Percentiles rank a stretch among this genome's conserved stretches.
These are phyloP conservation scores for Mortierella sp. DNA, from an alignment of 371 early-diverging fungal genomes.

Conservation along the genomic window DNA sequence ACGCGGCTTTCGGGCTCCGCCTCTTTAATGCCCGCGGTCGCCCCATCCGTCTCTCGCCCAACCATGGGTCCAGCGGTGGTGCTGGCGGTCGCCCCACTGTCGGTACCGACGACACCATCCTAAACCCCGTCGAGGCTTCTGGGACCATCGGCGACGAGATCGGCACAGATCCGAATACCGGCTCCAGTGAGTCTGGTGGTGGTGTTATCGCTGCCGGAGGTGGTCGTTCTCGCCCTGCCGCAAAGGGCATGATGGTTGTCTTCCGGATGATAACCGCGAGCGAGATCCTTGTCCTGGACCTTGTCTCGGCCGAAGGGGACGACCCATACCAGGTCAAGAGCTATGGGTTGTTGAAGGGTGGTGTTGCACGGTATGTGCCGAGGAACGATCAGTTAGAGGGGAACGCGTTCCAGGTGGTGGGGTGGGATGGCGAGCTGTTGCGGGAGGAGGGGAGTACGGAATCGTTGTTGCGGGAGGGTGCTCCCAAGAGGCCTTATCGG, in stretches of 20 bases:
- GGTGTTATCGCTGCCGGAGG: neutral
- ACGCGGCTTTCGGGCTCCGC: slow-evolving; percentile 23
- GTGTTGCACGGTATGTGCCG: slow-evolving; percentile 36
- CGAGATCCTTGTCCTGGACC: slow-evolving; percentile 35
- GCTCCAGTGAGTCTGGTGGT: neutral
- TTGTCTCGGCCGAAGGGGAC: slow-evolving; percentile 38
- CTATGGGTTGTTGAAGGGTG: slow-evolving; percentile 43
- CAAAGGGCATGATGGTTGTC: slow-evolving; percentile 29
- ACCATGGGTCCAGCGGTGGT: neutral
- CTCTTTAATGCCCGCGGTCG: slow-evolving; percentile 36
- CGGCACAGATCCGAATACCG: neutral
- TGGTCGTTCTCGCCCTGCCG: neutral
- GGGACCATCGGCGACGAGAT: slow-evolving; percentile 16
- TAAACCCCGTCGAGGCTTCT: neutral
- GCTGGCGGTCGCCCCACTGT: neutral
- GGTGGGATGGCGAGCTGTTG: slow-evolving; percentile 40
- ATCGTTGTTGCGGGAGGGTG: neutral
- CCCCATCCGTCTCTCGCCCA: slow-evolving; percentile 9
- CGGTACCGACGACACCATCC: neutral
- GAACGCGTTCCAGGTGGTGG: slow-evolving; percentile 50
- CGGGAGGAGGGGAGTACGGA: slow-evolving; percentile 20
- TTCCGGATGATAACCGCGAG: slow-evolving; percentile 48
- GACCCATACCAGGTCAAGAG: slow-evolving; percentile 45
- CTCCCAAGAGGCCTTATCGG: slow-evolving; percentile 12
- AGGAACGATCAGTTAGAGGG: slow-evolving; percentile 48